Evolutionary conservation across 106 monocot genomes (phyloP), one percentile per base, ranked within the genome.

Genomic region (Chionographis japonica): DNA sequence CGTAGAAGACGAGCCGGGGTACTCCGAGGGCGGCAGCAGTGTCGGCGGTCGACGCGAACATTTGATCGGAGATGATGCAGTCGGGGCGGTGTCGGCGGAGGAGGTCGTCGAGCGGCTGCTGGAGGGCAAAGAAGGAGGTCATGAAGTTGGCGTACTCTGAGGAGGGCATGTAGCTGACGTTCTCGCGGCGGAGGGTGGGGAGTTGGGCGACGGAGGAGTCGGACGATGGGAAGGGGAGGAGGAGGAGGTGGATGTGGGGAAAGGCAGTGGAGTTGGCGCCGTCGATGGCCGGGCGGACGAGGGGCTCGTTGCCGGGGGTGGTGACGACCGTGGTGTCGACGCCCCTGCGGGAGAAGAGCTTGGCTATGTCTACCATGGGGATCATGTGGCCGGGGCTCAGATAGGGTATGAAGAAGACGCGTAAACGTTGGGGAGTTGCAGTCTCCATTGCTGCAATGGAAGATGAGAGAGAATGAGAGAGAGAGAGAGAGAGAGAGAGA

Each of bases 351-450:
- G 73, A 58, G 38, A 79, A 39, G 50, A 68, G 67, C 12, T 56
- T 61, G 55, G 73, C 79, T 18, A 79, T 73, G 63, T 68, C 67
- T 41, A 74, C 36, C 50, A 79, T 61, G 60, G 79, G 79, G 19
- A 72, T 68, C 62, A 79, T 79, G 73, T 79, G 79, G 52, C 79
- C 72, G 2, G 75, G 68, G 67, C 66, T 51, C 60, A 68, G 18
- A n/a, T 68, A 3, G 6, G 68, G 68, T 53, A 75, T 20, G 68
- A 75, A 40, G 54, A 61, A 54, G 37, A 68, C 58, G 40, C 42
- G 60, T 2, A 75, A 61, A 8, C 42, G 20, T 35, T 17, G 14
- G 1, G 0, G 0, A 56, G 43, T 42, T 62, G n/a, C 17, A 0
- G 38, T 27, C 0, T 27, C 27, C 27, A 27, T 27, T 27, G 27